Evolutionary conservation across 2,329 filamentous ascomycete genomes (phyloP), one percentile per base, ranked within the genome.

Genomic region (Trichoderma oligosporum): DNA sequence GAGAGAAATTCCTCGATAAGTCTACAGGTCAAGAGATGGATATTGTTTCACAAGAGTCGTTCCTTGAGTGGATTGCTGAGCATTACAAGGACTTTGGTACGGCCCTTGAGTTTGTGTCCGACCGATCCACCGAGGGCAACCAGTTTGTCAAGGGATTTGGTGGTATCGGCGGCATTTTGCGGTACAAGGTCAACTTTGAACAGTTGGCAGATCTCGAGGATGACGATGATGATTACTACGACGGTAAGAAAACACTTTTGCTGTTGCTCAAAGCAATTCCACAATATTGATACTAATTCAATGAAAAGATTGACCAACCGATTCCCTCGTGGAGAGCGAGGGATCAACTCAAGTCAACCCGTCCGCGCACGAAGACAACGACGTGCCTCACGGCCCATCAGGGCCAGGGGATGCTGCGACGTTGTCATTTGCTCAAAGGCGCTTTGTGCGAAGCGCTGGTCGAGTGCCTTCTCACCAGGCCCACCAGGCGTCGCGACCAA

Each of bases 171-270:
- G 93, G 93, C 63, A 87, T 99, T 70, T 85, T 99, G 72, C 91
- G 94, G 67, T 99, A 99, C 86, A 97, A 97, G 82, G 91, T 99
- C 82, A 99, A 99, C 82, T 99, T 99, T 78, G 95, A 99, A 78
- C 95, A 99, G 77, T 83, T 99, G 75, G 88, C 88, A 75, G 94
- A 97, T 74, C 82, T 88, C 70, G 58, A 60, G 16, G 92, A 96
- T 74, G 89, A 94, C 73, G 88, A 92, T 76, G 93, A 97, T 73
- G 93, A 93, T 76, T 97, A 96, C 80, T 97, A 96, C 78, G 82
- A 84, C 75, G 81, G 79, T 79, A 67, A 68, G 72, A 62, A 14
- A 12, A 44, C n/a, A n/a, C n/a, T n/a, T n/a, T n/a, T n/a, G n/a
- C 36, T 22, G 7, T 22, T 33, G 9, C 12, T 16, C 29, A 9